Conservation (phyloP, 352 stramenopile genomes). For the Peronospora farinosa region DNA sequence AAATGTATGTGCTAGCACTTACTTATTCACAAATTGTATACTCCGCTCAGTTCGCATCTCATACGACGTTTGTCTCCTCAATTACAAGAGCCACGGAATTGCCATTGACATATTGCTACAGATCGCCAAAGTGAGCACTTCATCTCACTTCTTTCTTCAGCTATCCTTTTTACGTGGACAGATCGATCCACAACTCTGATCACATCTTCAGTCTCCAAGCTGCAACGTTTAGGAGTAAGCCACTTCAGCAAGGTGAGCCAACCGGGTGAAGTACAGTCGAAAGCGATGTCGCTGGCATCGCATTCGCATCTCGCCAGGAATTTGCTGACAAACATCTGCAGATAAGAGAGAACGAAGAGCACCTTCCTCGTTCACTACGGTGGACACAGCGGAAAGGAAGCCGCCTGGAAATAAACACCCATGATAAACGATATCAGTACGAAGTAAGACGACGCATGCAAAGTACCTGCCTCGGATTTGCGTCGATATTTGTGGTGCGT, state of each 20-base stretch:
- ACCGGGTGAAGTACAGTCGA: slow-evolving; percentile 39
- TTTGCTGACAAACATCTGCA: slow-evolving; percentile 24
- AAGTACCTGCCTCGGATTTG: slow-evolving; percentile 32
- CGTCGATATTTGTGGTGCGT: slow-evolving; percentile 45
- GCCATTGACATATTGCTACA: no score
- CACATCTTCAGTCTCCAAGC: not conserved
- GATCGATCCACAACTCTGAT: not conserved
- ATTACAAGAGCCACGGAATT: no score
- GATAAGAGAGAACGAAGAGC: slow-evolving; percentile 29
- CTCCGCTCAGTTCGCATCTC: no score
- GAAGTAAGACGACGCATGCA: not conserved
- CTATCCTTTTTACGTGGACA: no score
- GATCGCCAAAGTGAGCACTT: no score
- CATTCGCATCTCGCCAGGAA: slow-evolving; percentile 31
- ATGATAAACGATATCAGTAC: not conserved
- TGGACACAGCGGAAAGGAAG: slow-evolving; percentile 39
- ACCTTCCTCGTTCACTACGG: slow-evolving; percentile 24
- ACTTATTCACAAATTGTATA: not conserved
- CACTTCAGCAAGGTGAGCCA: slow-evolving; percentile 7
- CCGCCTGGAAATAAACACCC: slow-evolving; percentile 19
- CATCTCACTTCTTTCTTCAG: not conserved
- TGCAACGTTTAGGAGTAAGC: slow-evolving; percentile 1
- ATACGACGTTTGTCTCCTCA: no score
- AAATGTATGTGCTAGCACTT: not conserved
- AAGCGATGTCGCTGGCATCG: slow-evolving; percentile 55